Evolutionary conservation across 495 filamentous ascomycete genomes (phyloP).

Genomic region (Staphylotrichum longicolle): DNA sequence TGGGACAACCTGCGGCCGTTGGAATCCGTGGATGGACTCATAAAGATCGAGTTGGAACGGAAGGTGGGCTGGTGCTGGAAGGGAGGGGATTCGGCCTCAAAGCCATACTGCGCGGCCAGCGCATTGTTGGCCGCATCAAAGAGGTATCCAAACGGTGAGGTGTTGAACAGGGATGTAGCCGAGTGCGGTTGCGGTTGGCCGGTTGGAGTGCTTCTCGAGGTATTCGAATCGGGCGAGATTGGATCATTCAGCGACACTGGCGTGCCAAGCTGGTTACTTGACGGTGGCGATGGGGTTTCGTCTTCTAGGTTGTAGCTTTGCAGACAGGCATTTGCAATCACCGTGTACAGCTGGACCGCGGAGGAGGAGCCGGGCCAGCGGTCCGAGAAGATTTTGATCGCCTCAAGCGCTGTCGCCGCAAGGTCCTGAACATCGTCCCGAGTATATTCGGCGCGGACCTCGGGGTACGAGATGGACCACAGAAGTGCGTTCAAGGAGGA

Average conservation of each 20-base stretch:
- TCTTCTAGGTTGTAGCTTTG: slow-evolving; percentile 72
- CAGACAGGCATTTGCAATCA: slow-evolving; percentile 76
- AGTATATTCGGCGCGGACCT: slow-evolving; percentile 66
- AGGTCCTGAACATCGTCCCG: slow-evolving; percentile 69
- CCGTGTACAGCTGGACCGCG: slow-evolving; percentile 75
- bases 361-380: slow-evolving; percentile 86
- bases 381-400: slow-evolving; percentile 69
- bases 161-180: slow-evolving; percentile 31
- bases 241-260: slow-evolving; percentile 52
- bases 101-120: slow-evolving; percentile 31
- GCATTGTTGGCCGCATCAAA: slow-evolving; percentile 45
- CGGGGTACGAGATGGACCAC: slow-evolving; percentile 82
- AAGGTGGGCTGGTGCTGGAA: slow-evolving; percentile 45
- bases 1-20: slow-evolving; percentile 52
- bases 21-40: slow-evolving; percentile 46
- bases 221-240: slow-evolving; percentile 44
- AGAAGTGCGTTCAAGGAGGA: slow-evolving; percentile 83
- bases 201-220: slow-evolving; percentile 26
- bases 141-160: slow-evolving; percentile 52
- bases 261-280: slow-evolving; percentile 60
- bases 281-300: slow-evolving; percentile 43
- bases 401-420: slow-evolving; percentile 68
- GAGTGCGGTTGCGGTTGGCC: slow-evolving; percentile 20
- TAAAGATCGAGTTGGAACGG: slow-evolving; percentile 56
- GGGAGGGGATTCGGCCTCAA: slow-evolving; percentile 34